These are phyloP conservation scores for Apophysomyces sp. DNA, from an alignment of 371 early-diverging fungal genomes.

Conservation along the genomic window DNA sequence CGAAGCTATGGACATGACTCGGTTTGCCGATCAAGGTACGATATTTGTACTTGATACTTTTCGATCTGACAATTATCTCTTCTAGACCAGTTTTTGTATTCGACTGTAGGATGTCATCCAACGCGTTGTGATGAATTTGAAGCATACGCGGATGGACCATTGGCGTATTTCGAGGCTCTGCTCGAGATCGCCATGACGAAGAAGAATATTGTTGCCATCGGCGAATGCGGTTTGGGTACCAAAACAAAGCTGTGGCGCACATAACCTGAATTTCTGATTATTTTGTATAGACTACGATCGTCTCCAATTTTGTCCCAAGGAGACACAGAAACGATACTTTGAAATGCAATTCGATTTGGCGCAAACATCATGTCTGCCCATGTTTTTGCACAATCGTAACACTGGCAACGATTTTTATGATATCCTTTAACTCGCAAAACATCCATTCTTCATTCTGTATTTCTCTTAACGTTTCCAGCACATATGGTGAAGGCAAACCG, in stretches of 20 bases:
- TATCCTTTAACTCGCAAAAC: background rate
- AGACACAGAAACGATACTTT: constrained; percentile 77
- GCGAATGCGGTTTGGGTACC: constrained; percentile 85
- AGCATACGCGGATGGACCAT: constrained; percentile 50
- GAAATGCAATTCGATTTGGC: constrained; percentile 83
- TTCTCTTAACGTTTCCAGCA: constrained; percentile 10
- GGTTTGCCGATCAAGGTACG: constrained; percentile 1
- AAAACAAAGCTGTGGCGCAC: background rate
- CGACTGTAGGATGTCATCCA: constrained; percentile 90
- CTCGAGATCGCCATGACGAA: constrained; percentile 41
- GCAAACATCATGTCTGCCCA: constrained; percentile 68
- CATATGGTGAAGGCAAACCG: constrained; percentile 65
- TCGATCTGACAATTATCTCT: background rate
- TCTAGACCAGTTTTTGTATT: constrained; percentile 46
- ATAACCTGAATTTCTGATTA: background rate
- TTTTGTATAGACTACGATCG: constrained; percentile 80
- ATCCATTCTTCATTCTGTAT: background rate
- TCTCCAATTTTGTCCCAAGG: constrained; percentile 78
- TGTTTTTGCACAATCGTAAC: constrained; percentile 90
- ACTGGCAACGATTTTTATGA: constrained; percentile 62
- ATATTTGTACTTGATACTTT: background rate
- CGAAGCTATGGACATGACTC: constrained; percentile 35
- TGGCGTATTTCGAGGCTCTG: constrained; percentile 60
- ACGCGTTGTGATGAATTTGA: constrained; percentile 80
- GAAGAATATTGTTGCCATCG: constrained; percentile 79